Evolutionary conservation across 2,329 filamentous ascomycete species (phyloP), one percentile per base, ranked within the genome.

Genomic region (Arthrobotrys megalospora): DNA sequence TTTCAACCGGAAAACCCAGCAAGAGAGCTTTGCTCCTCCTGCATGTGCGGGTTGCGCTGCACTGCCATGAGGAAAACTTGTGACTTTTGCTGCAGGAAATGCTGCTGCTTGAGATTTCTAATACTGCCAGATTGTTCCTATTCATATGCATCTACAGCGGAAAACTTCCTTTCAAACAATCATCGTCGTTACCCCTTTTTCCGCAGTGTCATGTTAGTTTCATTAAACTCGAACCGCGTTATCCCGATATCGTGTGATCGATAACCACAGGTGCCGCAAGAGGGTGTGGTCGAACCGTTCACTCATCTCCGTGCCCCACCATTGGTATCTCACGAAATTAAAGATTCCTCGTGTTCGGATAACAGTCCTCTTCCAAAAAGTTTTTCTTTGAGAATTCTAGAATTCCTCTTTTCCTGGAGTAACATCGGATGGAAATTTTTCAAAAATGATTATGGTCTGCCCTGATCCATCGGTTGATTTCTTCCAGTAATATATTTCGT

Each of bases 1-100:
- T 64, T 64, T 64, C 60, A 48, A 64, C 60, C 38, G 67, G 24
- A 62, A 69, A 69, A 28, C 52, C 50, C 60, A 47, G 65, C 43
- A 28, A 14, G 16, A 43, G 34, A 34, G 16, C 16, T 24, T 28
- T 66, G 19, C 14, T 50, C 12, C 43, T 66, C 45, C 32, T 70
- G 66, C 63, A 38, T 53, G 45, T 53, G 45, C 32, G 32, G 38
- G 24, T 64, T 48, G 32, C 8, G 43, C 60, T 47, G 60, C 34
- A 52, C 48, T 58, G 52, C 32, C 52, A 38, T 38, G n/a, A 55
- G 50, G 36, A 21, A 58, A 34, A 53, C 6, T 12, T 53, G 50
- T 53, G 50, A 41, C 34, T 41, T 58, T 16, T 14, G 10, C 10
- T 43, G 55, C 55, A 63, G 36, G 58, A 45, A 47, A 63, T 12